A percentile compares a stretch with the other conserved stretches of the same genome.
Evolutionary conservation across 805 yeast species (phyloP).

Genomic region (Wilhelminamyces savonicus): DNA sequence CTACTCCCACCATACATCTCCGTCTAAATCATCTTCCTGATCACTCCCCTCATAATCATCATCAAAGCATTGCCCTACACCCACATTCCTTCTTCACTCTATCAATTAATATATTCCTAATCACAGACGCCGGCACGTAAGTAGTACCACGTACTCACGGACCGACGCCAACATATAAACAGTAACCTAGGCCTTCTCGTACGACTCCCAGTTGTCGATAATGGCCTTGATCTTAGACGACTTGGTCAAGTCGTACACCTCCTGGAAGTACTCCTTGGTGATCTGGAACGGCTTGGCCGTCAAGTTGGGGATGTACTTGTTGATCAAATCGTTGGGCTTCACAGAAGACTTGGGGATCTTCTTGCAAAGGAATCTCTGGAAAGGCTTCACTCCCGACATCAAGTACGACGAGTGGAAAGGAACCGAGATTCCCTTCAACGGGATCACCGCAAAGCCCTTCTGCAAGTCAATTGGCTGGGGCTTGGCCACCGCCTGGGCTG

Average conservation of each 20-base stretch:
- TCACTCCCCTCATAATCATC: too few relatives aligned
- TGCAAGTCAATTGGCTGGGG: conserved; percentile 96
- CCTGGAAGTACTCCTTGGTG: conserved; percentile 95
- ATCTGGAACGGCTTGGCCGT: conserved; percentile 96
- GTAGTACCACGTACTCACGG: conserved; percentile 7
- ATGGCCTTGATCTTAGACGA: conserved; percentile 87
- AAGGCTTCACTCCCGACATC: conserved; percentile 98
- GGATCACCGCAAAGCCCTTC: conserved; percentile 97
- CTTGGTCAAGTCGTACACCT: conserved; percentile 85
- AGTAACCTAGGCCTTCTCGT: conserved; percentile 42
- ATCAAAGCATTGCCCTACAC: too few relatives aligned
- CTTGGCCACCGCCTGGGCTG: conserved; percentile 76
- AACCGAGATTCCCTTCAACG: conserved; percentile 97
- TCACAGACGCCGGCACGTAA: too few relatives aligned
- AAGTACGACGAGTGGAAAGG: conserved; percentile 99
- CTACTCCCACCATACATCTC: too few relatives aligned
- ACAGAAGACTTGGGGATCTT: conserved; percentile 93
- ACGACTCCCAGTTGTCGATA: conserved; percentile 92
- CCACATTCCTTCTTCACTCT: too few relatives aligned
- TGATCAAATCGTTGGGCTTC: conserved; percentile 87
- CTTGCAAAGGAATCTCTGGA: conserved; percentile 95
- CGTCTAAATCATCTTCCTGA: too few relatives aligned
- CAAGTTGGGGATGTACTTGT: conserved; percentile 96
- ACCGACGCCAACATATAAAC: conserved; percentile 1
- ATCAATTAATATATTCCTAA: too few relatives aligned